phyloP scores from a whole-genome alignment of 2,329 filamentous ascomycete genomes.

The Talaromyces pinophilus region DNA sequence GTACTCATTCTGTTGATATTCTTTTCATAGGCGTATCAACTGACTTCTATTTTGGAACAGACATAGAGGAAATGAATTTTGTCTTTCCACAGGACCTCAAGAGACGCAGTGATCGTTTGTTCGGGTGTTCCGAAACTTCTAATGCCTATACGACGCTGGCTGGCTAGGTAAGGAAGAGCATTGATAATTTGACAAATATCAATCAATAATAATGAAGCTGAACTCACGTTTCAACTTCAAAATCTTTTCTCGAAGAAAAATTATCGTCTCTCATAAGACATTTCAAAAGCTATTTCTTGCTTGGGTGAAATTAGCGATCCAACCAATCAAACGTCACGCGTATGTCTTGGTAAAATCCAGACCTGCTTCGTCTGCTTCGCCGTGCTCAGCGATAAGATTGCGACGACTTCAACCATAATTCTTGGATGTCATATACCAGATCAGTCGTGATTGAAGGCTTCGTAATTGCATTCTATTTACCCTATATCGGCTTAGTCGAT shows the following conservation, averaged over 20 bases:
- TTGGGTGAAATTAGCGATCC: slow-evolving; percentile 14
- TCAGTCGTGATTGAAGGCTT: not conserved
- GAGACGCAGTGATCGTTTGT: not conserved
- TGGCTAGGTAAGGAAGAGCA: not conserved
- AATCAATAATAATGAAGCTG: not conserved
- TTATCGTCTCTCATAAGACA: not conserved
- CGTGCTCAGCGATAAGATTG: not conserved
- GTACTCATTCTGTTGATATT: not conserved
- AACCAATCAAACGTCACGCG: not conserved
- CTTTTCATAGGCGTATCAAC: not conserved
- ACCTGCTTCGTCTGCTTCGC: not conserved
- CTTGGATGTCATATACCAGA: not conserved
- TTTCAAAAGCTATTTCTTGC: not conserved
- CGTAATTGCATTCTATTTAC: not conserved
- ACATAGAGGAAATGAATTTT: not conserved
- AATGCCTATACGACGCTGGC: not conserved
- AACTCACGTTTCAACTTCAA: not conserved
- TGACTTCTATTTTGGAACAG: not conserved
- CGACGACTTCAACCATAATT: not conserved
- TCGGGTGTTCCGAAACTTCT: not conserved
- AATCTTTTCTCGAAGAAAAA: not conserved
- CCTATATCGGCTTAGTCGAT: not conserved
- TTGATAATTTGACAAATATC: not conserved
- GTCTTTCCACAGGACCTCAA: not conserved
- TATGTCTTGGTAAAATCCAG: not conserved